Conservation (phyloP, 139 green algal species). For the Micractinium conductrix region DNA sequence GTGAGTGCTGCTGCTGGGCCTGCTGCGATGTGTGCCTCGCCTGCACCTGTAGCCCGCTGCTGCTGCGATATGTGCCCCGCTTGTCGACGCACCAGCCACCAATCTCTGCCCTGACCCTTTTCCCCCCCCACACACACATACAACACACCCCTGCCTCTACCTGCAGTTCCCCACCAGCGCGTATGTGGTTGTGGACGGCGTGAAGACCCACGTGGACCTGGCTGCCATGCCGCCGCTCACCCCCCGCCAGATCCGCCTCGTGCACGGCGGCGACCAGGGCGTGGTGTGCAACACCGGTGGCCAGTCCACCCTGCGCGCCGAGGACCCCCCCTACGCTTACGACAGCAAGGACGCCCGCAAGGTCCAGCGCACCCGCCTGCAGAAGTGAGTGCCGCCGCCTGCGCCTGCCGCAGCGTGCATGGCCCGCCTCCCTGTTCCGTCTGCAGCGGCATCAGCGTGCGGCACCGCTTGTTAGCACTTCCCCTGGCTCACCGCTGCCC, state of each 20-base stretch:
- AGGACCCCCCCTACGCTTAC: constrained; percentile 46
- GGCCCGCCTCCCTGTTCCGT: neutral
- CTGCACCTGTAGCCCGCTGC: too few species aligned
- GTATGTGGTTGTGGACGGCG: constrained; percentile 81
- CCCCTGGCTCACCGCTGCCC: neutral
- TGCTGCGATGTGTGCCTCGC: too few species aligned
- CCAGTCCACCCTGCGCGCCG: constrained; percentile 41
- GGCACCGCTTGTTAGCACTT: neutral
- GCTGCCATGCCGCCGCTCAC: constrained; percentile 49
- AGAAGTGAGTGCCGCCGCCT: neutral
- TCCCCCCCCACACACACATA: too few species aligned
- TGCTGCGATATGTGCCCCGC: too few species aligned
- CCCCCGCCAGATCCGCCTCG: constrained; percentile 28
- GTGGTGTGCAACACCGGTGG: constrained; percentile 39
- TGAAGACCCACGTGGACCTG: constrained; percentile 78
- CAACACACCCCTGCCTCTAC: too few species aligned
- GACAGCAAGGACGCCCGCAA: constrained; percentile 22
- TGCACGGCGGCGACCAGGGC: neutral
- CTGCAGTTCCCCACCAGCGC: constrained; percentile 56
- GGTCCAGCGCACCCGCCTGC: neutral
- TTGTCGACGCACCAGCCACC: too few species aligned
- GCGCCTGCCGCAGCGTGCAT: neutral
- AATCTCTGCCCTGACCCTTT: too few species aligned
- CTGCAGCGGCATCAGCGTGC: neutral
- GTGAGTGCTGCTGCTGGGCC: too few species aligned